Base-by-base conservation (phyloP, 192 early-diverging fungal genomes). In the Coemansia sp. region DNA sequence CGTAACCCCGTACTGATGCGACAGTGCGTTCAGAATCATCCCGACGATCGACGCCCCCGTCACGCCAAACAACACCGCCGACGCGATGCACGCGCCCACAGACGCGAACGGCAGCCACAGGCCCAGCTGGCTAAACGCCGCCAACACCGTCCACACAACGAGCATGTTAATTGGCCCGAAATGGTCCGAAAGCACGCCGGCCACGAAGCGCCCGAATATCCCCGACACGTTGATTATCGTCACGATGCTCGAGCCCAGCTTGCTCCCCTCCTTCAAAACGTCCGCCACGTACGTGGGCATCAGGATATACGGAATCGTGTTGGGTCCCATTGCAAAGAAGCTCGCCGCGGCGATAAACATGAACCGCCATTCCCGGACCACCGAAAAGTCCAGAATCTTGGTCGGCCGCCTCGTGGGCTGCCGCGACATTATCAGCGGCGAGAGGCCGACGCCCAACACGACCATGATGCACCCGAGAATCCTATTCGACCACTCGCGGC, bases 291-390 rank as follows among this genome's bases (percentile, higher is more conserved):
- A 78, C 0, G 75, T 78, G 6, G 75, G 75, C 75, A 78, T 71
- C 44, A 78, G 31, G 33, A 78, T 56, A 38, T 71, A 78, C 1
- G 75, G 75, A 11, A 78, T 66, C 9, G 75, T 78, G 65, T 78
- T 78, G 54, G 75, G 75, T 0, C 61, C 75, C 75, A 78, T 78
- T 9, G 75, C 59, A 35, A 78, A 71, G 54, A 78, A 78, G 30
- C 75, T 71, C 32, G 69, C 64, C 2, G 45, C 69, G 1, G 75
- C 75, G 23, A 78, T 64, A 22, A 68, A 60, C 61, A 68, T 22
- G 18, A 78, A 78, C 24, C 50, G 50, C 65, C 68, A 71, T 47
- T 78, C 75, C 8, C 44, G 31, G 27, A 71, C 53, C 22, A 78
- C 69, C 4, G 65, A 62, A 19, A 78, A 51, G 42, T 78, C 75